These are phyloP conservation scores for Pistacia atlantica DNA, from an alignment of 345 rosid genomes.

Conservation along the genomic window DNA sequence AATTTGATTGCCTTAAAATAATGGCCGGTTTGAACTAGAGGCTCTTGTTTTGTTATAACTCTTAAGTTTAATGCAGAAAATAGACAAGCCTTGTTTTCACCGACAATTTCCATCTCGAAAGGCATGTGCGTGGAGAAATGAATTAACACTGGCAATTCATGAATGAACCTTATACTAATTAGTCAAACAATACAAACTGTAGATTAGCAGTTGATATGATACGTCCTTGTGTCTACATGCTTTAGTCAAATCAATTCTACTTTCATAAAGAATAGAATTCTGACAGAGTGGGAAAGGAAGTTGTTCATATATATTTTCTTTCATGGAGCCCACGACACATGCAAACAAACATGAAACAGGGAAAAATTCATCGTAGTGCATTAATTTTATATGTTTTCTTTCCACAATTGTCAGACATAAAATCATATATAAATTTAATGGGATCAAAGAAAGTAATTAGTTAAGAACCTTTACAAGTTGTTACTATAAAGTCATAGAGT, in stretches of 20 bases:
- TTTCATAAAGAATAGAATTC: not conserved
- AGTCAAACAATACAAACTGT: slow-evolving; percentile 6
- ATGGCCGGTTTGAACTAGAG: slow-evolving; percentile 2
- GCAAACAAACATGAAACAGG: slow-evolving; percentile 1
- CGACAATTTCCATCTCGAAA: slow-evolving; percentile 6
- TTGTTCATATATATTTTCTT: slow-evolving; percentile 1
- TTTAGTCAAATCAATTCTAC: not conserved
- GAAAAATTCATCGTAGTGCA: not conserved
- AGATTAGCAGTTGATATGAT: not conserved
- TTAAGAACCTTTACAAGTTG: not conserved
- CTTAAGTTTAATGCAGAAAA: not conserved
- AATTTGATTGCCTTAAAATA: not conserved
- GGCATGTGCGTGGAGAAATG: not conserved
- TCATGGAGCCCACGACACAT: slow-evolving; percentile 8
- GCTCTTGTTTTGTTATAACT: not conserved
- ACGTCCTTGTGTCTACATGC: not conserved
- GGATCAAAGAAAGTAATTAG: not conserved
- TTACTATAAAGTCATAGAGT: slow-evolving; percentile 1
- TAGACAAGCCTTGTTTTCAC: not conserved
- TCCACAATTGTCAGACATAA: not conserved
- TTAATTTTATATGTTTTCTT: slow-evolving; percentile 6
- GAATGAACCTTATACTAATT: too few species aligned
- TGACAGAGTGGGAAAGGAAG: not conserved
- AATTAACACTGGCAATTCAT: not conserved
- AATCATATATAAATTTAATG: not conserved